Percentiles rank a stretch among this genome's conserved stretches.
Conservation (phyloP, 805 yeast species). For the Tetrapisispora fleetii region DNA sequence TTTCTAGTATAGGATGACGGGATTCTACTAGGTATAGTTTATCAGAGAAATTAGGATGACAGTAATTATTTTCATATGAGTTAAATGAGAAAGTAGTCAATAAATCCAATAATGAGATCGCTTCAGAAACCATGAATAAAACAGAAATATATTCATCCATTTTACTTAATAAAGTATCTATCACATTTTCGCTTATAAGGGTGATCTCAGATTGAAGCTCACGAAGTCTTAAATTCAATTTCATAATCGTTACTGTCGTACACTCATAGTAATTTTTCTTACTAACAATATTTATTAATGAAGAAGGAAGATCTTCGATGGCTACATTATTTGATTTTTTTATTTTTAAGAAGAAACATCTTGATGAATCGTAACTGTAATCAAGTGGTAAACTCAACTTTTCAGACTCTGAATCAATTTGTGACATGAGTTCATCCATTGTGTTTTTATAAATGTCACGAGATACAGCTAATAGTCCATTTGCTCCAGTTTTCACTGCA, state of each 20-base stretch:
- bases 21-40: constrained; percentile 25
- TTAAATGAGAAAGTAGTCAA: constrained; percentile 28
- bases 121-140: constrained; percentile 36
- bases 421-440: constrained; percentile 29
- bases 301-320: constrained; percentile 21
- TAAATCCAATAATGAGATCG: constrained; percentile 35
- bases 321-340: constrained; percentile 6
- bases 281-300: constrained; percentile 27
- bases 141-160: constrained; percentile 26
- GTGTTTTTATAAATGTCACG: constrained; percentile 33
- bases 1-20: constrained; percentile 37
- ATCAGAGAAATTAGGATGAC: constrained; percentile 32
- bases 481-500: constrained; percentile 36
- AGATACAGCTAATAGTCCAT: constrained; percentile 38
- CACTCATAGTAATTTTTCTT: constrained; percentile 32
- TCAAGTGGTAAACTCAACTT: constrained; percentile 22
- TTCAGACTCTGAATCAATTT: constrained; percentile 19
- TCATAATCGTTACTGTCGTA: constrained; percentile 33
- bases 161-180: constrained; percentile 26
- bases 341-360: constrained; percentile 34
- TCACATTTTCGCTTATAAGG: constrained; percentile 33
- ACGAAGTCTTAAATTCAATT: constrained; percentile 33
- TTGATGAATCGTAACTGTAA: constrained; percentile 27
- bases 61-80: constrained; percentile 19
- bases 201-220: constrained; percentile 35